These are phyloP conservation scores for Mitragyna speciosa DNA, from an alignment of 257 asterid species.

Conservation along the genomic window DNA sequence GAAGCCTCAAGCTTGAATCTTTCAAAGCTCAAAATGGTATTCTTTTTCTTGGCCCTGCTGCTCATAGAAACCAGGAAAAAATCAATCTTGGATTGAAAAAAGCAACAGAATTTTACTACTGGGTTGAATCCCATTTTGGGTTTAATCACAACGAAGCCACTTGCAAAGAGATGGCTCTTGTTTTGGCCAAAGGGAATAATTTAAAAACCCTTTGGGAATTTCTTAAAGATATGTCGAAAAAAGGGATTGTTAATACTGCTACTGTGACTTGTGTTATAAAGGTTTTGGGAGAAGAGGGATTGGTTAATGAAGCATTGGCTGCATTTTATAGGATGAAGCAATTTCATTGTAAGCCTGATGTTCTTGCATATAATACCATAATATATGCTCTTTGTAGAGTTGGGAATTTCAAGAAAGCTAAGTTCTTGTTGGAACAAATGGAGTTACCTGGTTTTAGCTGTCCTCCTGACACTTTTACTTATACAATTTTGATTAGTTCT, in stretches of 20 bases:
- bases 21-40: constrained; percentile 43
- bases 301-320: constrained; percentile 75
- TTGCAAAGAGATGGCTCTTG: constrained; percentile 84
- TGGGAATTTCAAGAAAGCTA: constrained; percentile 77
- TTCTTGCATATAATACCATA: constrained; percentile 64
- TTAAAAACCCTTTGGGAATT: constrained; percentile 71
- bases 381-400: constrained; percentile 79
- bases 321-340: constrained; percentile 88
- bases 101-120: constrained; percentile 75
- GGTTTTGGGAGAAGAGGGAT: constrained; percentile 81
- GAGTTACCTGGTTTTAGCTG: constrained; percentile 86
- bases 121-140: constrained; percentile 62
- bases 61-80: constrained; percentile 61
- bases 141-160: constrained; percentile 72
- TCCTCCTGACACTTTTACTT: constrained; percentile 73
- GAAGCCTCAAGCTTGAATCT: constrained; percentile 54
- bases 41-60: constrained; percentile 82
- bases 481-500: constrained; percentile 76
- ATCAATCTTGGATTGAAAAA: constrained; percentile 66
- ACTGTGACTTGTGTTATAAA: constrained; percentile 78
- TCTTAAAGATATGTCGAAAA: constrained; percentile 70
- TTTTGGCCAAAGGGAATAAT: constrained; percentile 67
- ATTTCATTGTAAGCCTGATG: constrained; percentile 82
- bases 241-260: constrained; percentile 61
- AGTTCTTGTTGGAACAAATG: constrained; percentile 75